Base-by-base conservation (phyloP, 2,329 filamentous ascomycete species). In the Talaromyces verruculosus region DNA sequence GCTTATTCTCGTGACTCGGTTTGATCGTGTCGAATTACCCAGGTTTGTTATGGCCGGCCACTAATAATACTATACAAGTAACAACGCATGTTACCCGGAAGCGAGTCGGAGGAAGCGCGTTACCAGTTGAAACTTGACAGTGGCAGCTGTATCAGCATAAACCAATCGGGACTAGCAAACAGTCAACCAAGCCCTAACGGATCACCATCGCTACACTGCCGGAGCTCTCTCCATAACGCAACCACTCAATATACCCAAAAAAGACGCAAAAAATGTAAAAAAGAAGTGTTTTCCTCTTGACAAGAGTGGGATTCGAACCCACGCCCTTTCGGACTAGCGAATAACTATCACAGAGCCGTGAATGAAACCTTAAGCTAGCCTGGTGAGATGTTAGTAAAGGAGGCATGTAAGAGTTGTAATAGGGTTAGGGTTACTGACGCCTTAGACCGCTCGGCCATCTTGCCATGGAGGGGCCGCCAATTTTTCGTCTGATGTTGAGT, bases 281-380 rank as follows among this genome's bases (percentile, higher is more conserved):
- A 49, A 17, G 2, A 28, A 17, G 13, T 3, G 22, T 49, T 28
- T 28, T 28, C 5, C 13, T 6, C 2, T 8, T 49, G 47, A 49
- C 47, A 49, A 49, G 47, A 49, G 13, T 49, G 47, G 47, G 45
- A 47, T 47, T 47, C 47, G 47, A 49, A 49, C 47, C 47, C 47
- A 49, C 43, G 43, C 43, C 43, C 43, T 45, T 45, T 45, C 43
- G 43, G n/a, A 45, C 43, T 45, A 47, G 43, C 43, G 43, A 47
- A 37, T 47, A 4, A 45, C 7, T 6, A 47, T 22, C n/a, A n/a
- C 8, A 35, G 33, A 35, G 33, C 13, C 4, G 13, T 45, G 43
- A 22, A 22, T 17, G 43, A 3, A 33, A 47, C 43, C 43, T 47
- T 47, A 47, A 45, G 43, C 43, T 47, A 47, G 43, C 43, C 41